Percentiles rank a stretch among this genome's conserved stretches.
These are phyloP conservation scores for Prunus yedoensis DNA, from an alignment of 331 rosid species.

Conservation along the genomic window DNA sequence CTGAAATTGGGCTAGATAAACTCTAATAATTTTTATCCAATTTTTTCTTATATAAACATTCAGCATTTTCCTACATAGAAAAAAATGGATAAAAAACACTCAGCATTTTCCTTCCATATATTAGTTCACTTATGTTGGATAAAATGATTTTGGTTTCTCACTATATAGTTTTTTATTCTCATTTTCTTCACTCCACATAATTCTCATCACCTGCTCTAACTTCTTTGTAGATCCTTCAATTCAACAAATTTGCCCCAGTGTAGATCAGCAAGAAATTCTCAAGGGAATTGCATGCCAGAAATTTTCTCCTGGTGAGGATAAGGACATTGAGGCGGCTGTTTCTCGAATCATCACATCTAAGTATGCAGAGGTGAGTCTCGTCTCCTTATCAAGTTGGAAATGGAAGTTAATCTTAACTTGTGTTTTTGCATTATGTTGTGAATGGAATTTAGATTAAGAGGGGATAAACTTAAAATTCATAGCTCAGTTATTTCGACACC, in stretches of 20 bases:
- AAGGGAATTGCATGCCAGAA: constrained; percentile 26
- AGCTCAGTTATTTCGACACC: not conserved
- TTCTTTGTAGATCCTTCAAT: constrained; percentile 66
- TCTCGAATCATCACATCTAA: constrained; percentile 48
- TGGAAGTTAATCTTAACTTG: not conserved
- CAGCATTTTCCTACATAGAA: not conserved
- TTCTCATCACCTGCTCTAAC: not conserved
- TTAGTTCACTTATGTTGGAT: not conserved
- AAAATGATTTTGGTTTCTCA: not conserved
- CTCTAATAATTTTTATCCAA: not conserved
- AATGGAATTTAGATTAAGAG: not conserved
- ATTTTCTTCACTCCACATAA: not conserved
- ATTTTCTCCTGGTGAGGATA: constrained; percentile 33
- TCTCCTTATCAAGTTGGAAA: not conserved
- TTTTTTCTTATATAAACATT: not conserved
- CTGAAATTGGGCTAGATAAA: not conserved
- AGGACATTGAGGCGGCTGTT: constrained; percentile 50
- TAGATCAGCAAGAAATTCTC: constrained; percentile 39
- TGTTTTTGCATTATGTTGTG: not conserved
- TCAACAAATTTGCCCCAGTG: constrained; percentile 36
- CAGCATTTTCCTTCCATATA: not conserved
- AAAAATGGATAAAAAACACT: not conserved
- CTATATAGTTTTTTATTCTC: too few relatives aligned
- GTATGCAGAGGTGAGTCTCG: constrained; percentile 54
- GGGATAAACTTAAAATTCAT: too few relatives aligned